phyloP scores from a whole-genome alignment of 2,329 filamentous ascomycete species.

The Colletotrichum shisoi region DNA sequence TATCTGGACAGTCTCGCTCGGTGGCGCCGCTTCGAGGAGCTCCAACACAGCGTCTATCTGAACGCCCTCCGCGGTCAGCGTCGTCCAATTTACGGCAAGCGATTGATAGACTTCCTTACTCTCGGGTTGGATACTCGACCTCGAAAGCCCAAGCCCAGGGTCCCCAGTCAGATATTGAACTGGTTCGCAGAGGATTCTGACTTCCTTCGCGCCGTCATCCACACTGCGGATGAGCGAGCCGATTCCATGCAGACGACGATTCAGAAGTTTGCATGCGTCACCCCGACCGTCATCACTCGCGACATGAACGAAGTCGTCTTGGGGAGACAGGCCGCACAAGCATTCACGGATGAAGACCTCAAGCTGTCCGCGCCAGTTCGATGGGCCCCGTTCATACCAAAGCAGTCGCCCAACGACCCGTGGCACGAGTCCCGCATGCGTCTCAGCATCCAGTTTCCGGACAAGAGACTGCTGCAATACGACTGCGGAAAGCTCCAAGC shows the following conservation, averaged over 20 bases:
- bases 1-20: constrained; percentile 76
- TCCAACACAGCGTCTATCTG: constrained; percentile 81
- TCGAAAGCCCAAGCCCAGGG: constrained; percentile 66
- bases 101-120: constrained; percentile 77
- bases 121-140: constrained; percentile 68
- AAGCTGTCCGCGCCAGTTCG: constrained; percentile 64
- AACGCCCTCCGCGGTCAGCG: constrained; percentile 83
- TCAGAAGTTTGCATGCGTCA: constrained; percentile 89
- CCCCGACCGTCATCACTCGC: constrained; percentile 83
- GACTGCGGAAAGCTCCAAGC: constrained; percentile 97
- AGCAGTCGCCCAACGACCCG: constrained; percentile 71
- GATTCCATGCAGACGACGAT: constrained; percentile 76
- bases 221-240: constrained; percentile 76
- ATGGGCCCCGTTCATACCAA: constrained; percentile 65
- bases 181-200: constrained; percentile 79
- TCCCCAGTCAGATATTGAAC: constrained; percentile 69
- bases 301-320: constrained; percentile 75
- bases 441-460: constrained; percentile 93
- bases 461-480: constrained; percentile 94
- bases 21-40: constrained; percentile 75
- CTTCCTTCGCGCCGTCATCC: constrained; percentile 71
- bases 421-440: constrained; percentile 95
- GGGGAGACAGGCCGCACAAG: constrained; percentile 65
- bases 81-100: constrained; percentile 80
- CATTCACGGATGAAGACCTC: constrained; percentile 65